A percentile compares a stretch with the other conserved stretches of the same genome.
phyloP scores from a whole-genome alignment of 2,329 filamentous ascomycete genomes.

The Sarocladium kiliense region DNA sequence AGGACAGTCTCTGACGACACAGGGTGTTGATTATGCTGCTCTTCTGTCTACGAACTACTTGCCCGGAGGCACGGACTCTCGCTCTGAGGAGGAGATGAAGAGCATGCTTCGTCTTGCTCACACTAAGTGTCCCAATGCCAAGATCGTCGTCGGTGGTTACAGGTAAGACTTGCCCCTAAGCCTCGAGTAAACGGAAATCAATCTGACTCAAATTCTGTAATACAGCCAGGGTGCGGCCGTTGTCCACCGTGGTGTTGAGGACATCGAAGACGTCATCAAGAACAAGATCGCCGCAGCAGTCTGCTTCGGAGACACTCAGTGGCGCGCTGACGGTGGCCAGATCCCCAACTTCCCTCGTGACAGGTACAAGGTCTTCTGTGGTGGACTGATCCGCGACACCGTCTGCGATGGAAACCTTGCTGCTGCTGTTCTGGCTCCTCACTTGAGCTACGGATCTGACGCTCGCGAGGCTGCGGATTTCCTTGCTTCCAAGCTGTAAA shows the following conservation, averaged over 20 bases:
- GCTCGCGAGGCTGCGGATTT: slow-evolving; percentile 25
- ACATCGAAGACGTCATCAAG: slow-evolving; percentile 17
- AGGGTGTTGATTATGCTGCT: slow-evolving; percentile 29
- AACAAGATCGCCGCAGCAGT: slow-evolving; percentile 20
- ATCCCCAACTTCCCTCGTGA: slow-evolving; percentile 29
- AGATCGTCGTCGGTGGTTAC: slow-evolving; percentile 33
- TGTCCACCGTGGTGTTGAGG: slow-evolving; percentile 20
- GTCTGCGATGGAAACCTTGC: slow-evolving; percentile 30
- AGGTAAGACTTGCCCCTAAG: slow-evolving; percentile 15
- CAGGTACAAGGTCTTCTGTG: slow-evolving; percentile 34
- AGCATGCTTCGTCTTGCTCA: slow-evolving; percentile 28
- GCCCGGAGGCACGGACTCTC: slow-evolving; percentile 24
- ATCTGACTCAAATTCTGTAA: no score
- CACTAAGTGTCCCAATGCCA: slow-evolving; percentile 29
- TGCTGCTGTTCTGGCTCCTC: slow-evolving; percentile 24
- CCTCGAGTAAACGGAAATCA: no score
- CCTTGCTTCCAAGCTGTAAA: slow-evolving; percentile 16
- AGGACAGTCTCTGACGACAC: slow-evolving; percentile 14
- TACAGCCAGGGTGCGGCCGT: slow-evolving; percentile 26
- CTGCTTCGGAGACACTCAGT: slow-evolving; percentile 22
- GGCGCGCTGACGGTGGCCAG: slow-evolving; percentile 26
- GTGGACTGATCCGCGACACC: slow-evolving; percentile 26
- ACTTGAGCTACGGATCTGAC: slow-evolving; percentile 30
- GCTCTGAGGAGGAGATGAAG: slow-evolving; percentile 27
- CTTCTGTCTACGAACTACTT: slow-evolving; percentile 27